A percentile compares a stretch with the other conserved stretches of the same genome.
phyloP scores from a whole-genome alignment of 345 rosid genomes.

The Firmiana major region DNA sequence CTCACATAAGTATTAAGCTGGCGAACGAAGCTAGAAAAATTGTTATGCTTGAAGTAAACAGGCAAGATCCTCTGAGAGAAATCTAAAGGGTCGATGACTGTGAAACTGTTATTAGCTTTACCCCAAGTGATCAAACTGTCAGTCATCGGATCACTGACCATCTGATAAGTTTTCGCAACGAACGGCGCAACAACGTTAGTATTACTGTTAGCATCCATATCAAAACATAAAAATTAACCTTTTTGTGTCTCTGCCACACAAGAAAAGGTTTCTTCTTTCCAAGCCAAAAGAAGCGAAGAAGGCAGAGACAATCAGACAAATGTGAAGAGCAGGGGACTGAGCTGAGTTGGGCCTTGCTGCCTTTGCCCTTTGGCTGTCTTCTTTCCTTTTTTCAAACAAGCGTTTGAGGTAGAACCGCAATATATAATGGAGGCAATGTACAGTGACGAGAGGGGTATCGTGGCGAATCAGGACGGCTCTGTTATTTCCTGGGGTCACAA shows the following conservation, averaged over 20 bases:
- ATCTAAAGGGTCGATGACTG: constrained; percentile 76
- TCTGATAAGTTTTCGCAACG: constrained; percentile 77
- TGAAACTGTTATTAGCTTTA: constrained; percentile 70
- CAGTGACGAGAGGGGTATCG: constrained; percentile 21
- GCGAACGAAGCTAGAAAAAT: constrained; percentile 94
- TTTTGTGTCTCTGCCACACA: not conserved
- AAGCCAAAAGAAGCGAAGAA: not conserved
- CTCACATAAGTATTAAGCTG: constrained; percentile 92
- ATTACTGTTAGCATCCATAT: constrained; percentile 32
- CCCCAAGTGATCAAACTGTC: constrained; percentile 84
- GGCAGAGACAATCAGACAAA: too few species aligned
- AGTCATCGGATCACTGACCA: constrained; percentile 86
- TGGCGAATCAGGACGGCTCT: constrained; percentile 32
- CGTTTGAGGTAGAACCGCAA: constrained; percentile 8
- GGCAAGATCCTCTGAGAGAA: constrained; percentile 79
- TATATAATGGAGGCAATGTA: constrained; percentile 16
- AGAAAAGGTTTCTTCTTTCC: not conserved
- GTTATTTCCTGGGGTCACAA: constrained; percentile 36
- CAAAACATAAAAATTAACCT: not conserved
- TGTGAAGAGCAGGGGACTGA: too few species aligned
- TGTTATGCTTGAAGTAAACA: constrained; percentile 90
- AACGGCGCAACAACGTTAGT: constrained; percentile 64
- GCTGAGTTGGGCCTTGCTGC: not conserved
- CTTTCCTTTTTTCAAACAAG: not conserved
- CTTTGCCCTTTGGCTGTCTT: not conserved